phyloP scores from a whole-genome alignment of 1,139 yeast species.

The Geotrichum bryndzae region DNA sequence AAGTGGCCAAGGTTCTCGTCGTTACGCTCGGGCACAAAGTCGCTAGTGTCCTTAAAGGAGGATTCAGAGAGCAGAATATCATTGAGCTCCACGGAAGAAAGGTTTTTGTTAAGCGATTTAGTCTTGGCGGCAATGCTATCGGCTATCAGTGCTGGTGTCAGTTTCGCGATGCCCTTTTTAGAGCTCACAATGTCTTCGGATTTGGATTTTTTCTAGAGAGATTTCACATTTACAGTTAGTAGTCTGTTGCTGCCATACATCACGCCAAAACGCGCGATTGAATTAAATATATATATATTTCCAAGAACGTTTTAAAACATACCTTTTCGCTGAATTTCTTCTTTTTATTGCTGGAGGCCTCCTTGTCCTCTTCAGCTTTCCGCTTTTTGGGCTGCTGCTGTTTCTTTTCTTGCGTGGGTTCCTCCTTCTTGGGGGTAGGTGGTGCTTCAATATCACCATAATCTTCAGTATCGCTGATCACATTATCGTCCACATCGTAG shows the following conservation, averaged over 20 bases:
- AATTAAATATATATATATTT: conserved; percentile 16
- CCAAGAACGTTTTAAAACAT: conserved; percentile 13
- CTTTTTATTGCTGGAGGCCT: conserved; percentile 16
- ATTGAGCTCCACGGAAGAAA: conserved; percentile 57
- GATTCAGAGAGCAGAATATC: conserved; percentile 49
- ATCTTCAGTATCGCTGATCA: conserved; percentile 35
- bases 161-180: conserved; percentile 46
- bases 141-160: conserved; percentile 51
- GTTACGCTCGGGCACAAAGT: conserved; percentile 43
- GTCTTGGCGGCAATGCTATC: conserved; percentile 54
- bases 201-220: conserved; percentile 45
- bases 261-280: not conserved
- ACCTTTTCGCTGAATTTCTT: conserved; percentile 16
- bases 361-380: conserved; percentile 17
- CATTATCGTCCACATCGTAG: conserved; percentile 42
- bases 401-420: conserved; percentile 19
- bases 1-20: conserved; percentile 41
- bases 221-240: conserved; percentile 28
- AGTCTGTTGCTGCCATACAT: conserved; percentile 17
- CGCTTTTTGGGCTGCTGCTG: conserved; percentile 18
- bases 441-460: conserved; percentile 29
- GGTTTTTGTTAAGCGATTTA: conserved; percentile 47
- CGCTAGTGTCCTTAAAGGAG: conserved; percentile 48
- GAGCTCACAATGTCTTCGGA: conserved; percentile 53
- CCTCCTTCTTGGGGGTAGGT: conserved; percentile 1